Base-by-base conservation (phyloP, 192 early-diverging fungal genomes). In the Entrophospora sp. region DNA sequence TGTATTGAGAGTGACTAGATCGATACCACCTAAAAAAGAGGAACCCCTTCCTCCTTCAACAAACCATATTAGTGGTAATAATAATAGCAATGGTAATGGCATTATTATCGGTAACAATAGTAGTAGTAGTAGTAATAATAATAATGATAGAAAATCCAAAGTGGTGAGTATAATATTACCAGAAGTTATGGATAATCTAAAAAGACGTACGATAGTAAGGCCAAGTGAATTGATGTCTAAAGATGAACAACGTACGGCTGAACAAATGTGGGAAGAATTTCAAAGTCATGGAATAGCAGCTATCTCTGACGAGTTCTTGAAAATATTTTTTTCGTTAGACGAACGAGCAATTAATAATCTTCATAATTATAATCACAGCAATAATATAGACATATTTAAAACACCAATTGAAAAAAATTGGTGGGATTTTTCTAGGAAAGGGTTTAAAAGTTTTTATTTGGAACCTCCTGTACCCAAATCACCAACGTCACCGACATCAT, bases 221-320 rank as follows among this genome's bases (percentile, higher is more conserved):
- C 24, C 64, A 7, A 55, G 46, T 51, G 25, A 44, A 24, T 35
- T 66, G 34, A 66, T 66, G 64, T 42, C 64, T 2, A 24, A 31
- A 9, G 38, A 66, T 31, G 49, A 66, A 31, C 32, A 55, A 55
- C 31, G 24, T 18, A 53, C 36, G 6, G 64, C 51, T 4, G 49
- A 53, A 52, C 13, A 52, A 32, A 51, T 66, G 20, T 66, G 64
- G 64, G n/a, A 28, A 4, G 36, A 66, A 55, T 52, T 66, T 66
- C 64, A 66, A 66, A 52, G 6, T 14, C 24, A 43, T 51, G 64
- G 64, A 24, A 14, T 66, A 18, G 37, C 27, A 20, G 38, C 45
- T 10, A 40, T 66, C 18, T 66, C 64, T 25, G 64, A 66, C 43
- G 34, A 66, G 4, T 66, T 55, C 9, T 32, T 55, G 5, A 66